Percentiles rank a stretch among this genome's conserved stretches.
Conservation (phyloP, 176 grass and related monocot species). For the Eleusine indica region DNA sequence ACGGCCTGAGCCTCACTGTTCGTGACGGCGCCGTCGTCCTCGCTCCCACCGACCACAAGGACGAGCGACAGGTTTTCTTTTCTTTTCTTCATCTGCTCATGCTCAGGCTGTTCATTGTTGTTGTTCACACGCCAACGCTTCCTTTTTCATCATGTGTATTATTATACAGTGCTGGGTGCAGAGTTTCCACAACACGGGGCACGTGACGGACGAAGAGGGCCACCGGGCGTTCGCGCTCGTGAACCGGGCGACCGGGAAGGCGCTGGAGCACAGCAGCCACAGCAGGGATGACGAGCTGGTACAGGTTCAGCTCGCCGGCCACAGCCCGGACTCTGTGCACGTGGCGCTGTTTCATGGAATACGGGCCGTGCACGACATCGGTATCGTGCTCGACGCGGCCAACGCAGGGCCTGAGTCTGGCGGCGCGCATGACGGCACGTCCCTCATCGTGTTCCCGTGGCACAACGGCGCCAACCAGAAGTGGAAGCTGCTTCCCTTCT, state of each 20-base stretch:
- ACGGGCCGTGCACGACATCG: not conserved
- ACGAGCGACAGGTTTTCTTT: not conserved
- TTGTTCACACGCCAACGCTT: not conserved
- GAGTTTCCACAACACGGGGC: constrained; percentile 21
- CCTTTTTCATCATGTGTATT: not conserved
- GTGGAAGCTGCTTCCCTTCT: constrained; percentile 12
- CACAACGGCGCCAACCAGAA: not conserved
- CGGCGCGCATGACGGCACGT: constrained; percentile 13
- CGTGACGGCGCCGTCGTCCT: constrained; percentile 31
- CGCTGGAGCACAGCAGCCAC: not conserved
- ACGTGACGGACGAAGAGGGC: constrained; percentile 19
- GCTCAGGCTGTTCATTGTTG: not conserved
- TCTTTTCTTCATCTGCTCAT: not conserved
- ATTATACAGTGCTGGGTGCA: constrained; percentile 9
- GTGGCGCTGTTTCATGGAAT: constrained; percentile 19
- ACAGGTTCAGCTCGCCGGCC: not conserved
- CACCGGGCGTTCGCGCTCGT: constrained; percentile 32
- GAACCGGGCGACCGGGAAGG: constrained; percentile 2
- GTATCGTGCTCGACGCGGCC: constrained; percentile 10
- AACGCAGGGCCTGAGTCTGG: not conserved
- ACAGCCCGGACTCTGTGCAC: constrained; percentile 18
- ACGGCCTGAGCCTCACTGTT: constrained; percentile 10
- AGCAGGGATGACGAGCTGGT: not conserved
- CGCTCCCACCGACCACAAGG: not conserved
- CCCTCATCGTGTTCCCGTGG: constrained; percentile 11